Percentiles rank a stretch among this genome's conserved stretches.
These are phyloP conservation scores for Metarhizium sp. DNA, from an alignment of 2,329 filamentous ascomycete species.

Conservation along the genomic window DNA sequence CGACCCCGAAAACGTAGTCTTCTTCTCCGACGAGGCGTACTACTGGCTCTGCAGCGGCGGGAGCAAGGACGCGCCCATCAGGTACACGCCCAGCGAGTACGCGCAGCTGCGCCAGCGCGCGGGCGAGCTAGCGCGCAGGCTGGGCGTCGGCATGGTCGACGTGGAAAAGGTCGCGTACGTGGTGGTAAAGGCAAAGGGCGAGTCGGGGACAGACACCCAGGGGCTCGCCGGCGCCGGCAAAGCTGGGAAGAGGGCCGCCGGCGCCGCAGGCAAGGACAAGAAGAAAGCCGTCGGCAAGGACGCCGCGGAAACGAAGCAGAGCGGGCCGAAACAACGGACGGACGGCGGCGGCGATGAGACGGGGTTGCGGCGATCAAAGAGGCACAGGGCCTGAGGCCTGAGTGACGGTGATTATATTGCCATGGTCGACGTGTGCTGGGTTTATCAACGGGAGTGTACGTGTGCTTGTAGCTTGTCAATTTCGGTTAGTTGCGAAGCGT, in stretches of 20 bases:
- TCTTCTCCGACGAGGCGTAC: conserved; percentile 75
- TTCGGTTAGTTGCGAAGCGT: too few relatives aligned
- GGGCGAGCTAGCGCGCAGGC: conserved; percentile 32
- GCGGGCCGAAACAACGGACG: neutral
- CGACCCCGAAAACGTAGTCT: conserved; percentile 49
- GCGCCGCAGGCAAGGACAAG: too few relatives aligned
- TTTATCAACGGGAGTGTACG: too few relatives aligned
- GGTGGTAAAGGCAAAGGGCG: conserved; percentile 45
- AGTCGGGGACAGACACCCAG: neutral
- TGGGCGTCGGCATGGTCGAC: conserved; percentile 49
- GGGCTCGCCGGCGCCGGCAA: neutral
- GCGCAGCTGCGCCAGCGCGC: conserved; percentile 38
- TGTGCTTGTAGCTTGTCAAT: too few relatives aligned
- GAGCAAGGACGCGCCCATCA: conserved; percentile 40
- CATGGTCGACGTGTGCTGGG: too few relatives aligned
- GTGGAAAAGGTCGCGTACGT: conserved; percentile 66
- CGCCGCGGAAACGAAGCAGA: neutral
- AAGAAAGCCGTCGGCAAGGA: too few relatives aligned
- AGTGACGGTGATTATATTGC: too few relatives aligned
- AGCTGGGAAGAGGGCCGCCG: too few relatives aligned
- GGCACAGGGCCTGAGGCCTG: neutral
- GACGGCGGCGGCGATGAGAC: neutral
- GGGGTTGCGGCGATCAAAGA: neutral
- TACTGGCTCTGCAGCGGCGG: conserved; percentile 55
- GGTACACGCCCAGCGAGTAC: conserved; percentile 65